Percentiles rank a stretch among this genome's conserved stretches.
These are phyloP conservation scores for Stygiomarasmius scandens DNA, from an alignment of 1,284 basidiomycete genomes.

Conservation along the genomic window DNA sequence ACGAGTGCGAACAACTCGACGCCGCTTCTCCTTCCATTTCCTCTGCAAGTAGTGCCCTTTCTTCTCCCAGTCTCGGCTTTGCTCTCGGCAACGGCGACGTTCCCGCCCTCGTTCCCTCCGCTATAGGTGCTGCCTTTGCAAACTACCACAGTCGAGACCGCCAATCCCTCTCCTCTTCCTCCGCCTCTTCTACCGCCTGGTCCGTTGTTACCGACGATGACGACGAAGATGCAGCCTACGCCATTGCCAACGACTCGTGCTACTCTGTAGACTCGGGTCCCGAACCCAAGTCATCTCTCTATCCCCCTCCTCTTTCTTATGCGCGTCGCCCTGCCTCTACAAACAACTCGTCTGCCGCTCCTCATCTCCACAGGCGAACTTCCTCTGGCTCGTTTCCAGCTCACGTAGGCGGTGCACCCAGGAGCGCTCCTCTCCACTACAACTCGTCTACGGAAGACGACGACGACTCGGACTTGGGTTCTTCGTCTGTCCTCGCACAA, in stretches of 20 bases:
- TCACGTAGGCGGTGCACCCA: conserved; percentile 45
- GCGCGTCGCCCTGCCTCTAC: conserved; percentile 71
- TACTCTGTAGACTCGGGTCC: conserved; percentile 35
- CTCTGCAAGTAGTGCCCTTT: conserved; percentile 65
- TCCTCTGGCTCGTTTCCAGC: conserved; percentile 45
- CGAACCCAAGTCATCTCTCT: conserved; percentile 39
- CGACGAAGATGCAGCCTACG: conserved; percentile 45
- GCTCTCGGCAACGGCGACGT: conserved; percentile 56
- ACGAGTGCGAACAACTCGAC: conserved; percentile 67
- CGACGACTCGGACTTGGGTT: conserved; percentile 46
- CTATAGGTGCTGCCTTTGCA: conserved; percentile 52
- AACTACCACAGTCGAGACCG: conserved; percentile 47
- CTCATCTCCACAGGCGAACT: conserved; percentile 55
- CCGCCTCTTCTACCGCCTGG: conserved; percentile 62
- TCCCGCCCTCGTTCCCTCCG: conserved; percentile 59
- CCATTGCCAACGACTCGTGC: conserved; percentile 41
- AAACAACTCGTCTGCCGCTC: conserved; percentile 65
- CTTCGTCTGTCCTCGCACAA: conserved; percentile 32
- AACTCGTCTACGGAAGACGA: conserved; percentile 45
- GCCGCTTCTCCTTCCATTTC: conserved; percentile 67
- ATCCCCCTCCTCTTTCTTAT: conserved; percentile 51
- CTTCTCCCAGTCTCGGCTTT: conserved; percentile 64
- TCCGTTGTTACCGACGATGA: conserved; percentile 63
- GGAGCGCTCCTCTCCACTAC: conserved; percentile 43
- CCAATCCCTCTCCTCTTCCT: conserved; percentile 56